Conservation (phyloP, 352 stramenopile species). For the Phytophthora ramorum region DNA sequence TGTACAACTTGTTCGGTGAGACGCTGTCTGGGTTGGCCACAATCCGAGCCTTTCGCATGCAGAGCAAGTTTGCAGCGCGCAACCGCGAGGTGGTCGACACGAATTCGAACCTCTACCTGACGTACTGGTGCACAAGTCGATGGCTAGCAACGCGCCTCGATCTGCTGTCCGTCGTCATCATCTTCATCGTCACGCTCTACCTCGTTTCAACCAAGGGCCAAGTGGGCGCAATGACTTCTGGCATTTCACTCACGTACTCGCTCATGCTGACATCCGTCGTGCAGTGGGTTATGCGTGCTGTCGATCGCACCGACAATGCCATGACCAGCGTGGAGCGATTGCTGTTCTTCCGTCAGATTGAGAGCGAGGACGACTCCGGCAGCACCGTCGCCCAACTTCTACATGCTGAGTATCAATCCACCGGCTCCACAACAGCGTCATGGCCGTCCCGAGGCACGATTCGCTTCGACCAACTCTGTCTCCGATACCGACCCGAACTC, state of each 20-base stretch:
- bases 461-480: conserved; percentile 28
- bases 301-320: conserved; percentile 41
- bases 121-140: conserved; percentile 66
- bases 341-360: conserved; percentile 38
- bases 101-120: conserved; percentile 56
- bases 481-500: conserved; percentile 49
- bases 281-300: conserved; percentile 32
- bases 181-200: conserved; percentile 90
- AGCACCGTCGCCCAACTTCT: conserved; percentile 2
- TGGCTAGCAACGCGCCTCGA: conserved; percentile 96
- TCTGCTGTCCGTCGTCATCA: conserved; percentile 76
- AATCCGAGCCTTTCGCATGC: conserved; percentile 82
- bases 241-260: conserved; percentile 52
- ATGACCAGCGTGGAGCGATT: conserved; percentile 56
- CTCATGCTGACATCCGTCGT: conserved; percentile 59
- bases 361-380: conserved; percentile 12
- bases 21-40: conserved; percentile 90
- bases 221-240: conserved; percentile 21
- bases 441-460: conserved; percentile 40
- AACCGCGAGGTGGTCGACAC: conserved; percentile 54
- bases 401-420: background rate
- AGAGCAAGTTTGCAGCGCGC: conserved; percentile 32
- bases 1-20: conserved; percentile 94
- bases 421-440: background rate
- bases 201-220: conserved; percentile 57